Conservation (phyloP, 2,329 filamentous ascomycete genomes). For the Ceratocystis alfenasii region DNA sequence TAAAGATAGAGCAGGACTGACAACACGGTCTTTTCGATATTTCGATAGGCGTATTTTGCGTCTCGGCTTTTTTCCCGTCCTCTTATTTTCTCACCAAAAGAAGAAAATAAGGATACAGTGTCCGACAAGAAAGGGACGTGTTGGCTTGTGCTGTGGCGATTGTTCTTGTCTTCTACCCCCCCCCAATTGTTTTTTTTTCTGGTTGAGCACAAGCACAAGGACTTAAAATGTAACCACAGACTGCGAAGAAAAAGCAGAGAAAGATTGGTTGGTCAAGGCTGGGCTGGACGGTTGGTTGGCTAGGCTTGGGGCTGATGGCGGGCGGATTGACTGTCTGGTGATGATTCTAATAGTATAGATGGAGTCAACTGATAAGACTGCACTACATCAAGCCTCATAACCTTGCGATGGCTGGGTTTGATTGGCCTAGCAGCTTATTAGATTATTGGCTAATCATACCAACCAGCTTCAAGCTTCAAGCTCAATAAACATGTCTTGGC, state of each 20-base stretch:
- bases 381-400: conserved; percentile 1
- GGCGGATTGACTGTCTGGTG: background rate
- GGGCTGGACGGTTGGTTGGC: background rate
- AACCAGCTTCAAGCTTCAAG: too few species aligned
- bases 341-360: too few species aligned
- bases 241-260: background rate
- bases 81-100: background rate
- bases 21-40: background rate
- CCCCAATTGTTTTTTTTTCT: conserved; percentile 1
- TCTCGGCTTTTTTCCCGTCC: background rate
- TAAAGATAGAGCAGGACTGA: background rate
- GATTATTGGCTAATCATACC: too few species aligned
- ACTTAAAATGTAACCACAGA: background rate
- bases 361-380: too few species aligned
- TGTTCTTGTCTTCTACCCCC: background rate
- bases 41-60: background rate
- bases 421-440: too few species aligned
- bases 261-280: background rate
- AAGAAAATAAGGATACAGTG: conserved; percentile 6
- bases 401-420: too few species aligned
- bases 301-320: background rate
- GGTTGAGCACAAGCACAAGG: conserved; percentile 9
- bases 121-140: background rate
- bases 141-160: conserved; percentile 7
- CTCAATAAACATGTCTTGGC: too few species aligned